Percentiles rank a stretch among this genome's conserved stretches.
These are phyloP conservation scores for Esteya vermicola DNA, from an alignment of 2,329 filamentous ascomycete genomes.

Conservation along the genomic window DNA sequence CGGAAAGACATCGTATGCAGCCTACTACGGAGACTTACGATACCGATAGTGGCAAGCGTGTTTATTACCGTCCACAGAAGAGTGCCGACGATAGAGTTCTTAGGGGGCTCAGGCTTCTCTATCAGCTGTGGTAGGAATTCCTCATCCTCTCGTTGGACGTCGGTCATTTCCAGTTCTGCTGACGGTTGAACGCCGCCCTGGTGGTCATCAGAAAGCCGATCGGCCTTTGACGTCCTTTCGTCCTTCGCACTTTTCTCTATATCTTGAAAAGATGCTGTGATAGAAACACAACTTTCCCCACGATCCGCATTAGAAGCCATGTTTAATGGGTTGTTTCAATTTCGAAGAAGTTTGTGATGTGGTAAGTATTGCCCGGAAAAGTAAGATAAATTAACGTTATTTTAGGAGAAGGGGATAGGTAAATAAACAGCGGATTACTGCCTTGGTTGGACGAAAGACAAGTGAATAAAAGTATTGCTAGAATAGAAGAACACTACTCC, in stretches of 20 bases:
- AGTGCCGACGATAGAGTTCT: slow-evolving; percentile 21
- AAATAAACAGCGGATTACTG: no score
- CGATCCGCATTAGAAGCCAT: slow-evolving; percentile 14
- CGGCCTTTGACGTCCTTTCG: slow-evolving; percentile 17
- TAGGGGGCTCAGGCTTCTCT: slow-evolving; percentile 20
- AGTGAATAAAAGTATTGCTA: no score
- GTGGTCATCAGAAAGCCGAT: slow-evolving; percentile 16
- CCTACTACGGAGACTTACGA: slow-evolving; percentile 40
- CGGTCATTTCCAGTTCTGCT: slow-evolving; percentile 22
- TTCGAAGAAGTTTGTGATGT: no score
- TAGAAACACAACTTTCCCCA: slow-evolving; percentile 15
- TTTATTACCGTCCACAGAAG: slow-evolving; percentile 46
- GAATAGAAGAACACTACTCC: no score
- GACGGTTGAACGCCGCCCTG: slow-evolving; percentile 16
- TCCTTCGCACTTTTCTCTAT: slow-evolving; percentile 16
- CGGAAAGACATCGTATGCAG: no score
- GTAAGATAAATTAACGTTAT: no score
- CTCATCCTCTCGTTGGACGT: slow-evolving; percentile 26
- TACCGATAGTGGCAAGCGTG: slow-evolving; percentile 47
- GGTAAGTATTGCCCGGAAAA: no score
- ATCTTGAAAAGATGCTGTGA: slow-evolving; percentile 21
- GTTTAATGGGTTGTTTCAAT: slow-evolving; percentile 1
- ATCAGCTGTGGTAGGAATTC: slow-evolving; percentile 21
- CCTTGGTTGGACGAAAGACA: no score
- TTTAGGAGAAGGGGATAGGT: no score